These are phyloP conservation scores for Calycina marina DNA, from an alignment of 2,329 filamentous ascomycete species.

Conservation along the genomic window DNA sequence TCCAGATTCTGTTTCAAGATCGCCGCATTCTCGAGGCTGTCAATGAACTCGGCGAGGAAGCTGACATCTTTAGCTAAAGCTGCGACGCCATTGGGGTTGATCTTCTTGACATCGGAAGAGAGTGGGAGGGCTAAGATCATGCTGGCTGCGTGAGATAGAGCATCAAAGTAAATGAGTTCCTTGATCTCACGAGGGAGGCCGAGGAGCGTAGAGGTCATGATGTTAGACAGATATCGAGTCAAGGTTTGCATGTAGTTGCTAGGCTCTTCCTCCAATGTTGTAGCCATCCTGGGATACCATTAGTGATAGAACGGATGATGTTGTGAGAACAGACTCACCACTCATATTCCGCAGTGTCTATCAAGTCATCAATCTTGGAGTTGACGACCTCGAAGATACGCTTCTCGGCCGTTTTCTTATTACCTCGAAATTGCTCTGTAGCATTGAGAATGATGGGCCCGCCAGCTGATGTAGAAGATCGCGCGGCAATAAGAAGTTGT, in stretches of 20 bases:
- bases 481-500: conserved; percentile 67
- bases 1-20: conserved; percentile 82
- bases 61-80: conserved; percentile 71
- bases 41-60: conserved; percentile 76
- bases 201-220: conserved; percentile 88
- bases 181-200: conserved; percentile 94
- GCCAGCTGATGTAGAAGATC: conserved; percentile 67
- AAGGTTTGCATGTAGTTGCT: conserved; percentile 93
- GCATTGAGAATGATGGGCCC: conserved; percentile 68
- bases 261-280: conserved; percentile 51
- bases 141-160: conserved; percentile 75
- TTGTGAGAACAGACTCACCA: conserved; percentile 39
- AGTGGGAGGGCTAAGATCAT: conserved; percentile 52
- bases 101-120: conserved; percentile 63
- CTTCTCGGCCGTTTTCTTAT: conserved; percentile 94
- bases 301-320: conserved; percentile 14
- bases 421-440: conserved; percentile 71
- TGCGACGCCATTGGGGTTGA: conserved; percentile 74
- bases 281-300: conserved; percentile 32
- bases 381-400: conserved; percentile 98
- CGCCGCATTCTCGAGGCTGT: conserved; percentile 67
- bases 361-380: conserved; percentile 93
- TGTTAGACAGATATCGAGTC: conserved; percentile 83
- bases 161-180: conserved; percentile 95
- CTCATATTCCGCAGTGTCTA: conserved; percentile 95